Evolutionary conservation across 768 basidiomycete genomes (phyloP), one percentile per base, ranked within the genome.

Genomic region (Asterophora lycoperdoides): DNA sequence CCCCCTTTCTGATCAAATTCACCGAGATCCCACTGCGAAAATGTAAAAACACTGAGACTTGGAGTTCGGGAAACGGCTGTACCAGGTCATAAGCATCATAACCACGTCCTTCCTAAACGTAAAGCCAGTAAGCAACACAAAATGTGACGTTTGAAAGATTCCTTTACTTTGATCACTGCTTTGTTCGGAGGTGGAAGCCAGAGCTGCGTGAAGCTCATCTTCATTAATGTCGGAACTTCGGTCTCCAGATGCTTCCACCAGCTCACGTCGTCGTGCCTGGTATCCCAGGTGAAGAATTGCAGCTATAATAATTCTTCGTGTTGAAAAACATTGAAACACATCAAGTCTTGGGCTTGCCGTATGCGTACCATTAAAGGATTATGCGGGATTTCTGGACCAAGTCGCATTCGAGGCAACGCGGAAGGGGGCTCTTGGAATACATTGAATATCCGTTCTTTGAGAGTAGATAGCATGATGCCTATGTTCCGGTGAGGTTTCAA

Each of bases 71-170:
- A 28, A 20, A 41, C 15, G 17, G 29, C 61, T 71, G 46, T 66
- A 90, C 89, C 67, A 92, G 60, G 61, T 92, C 90, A 64, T 92
- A 92, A 1, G 86, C 89, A 62, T 92, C 89, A 56, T 92, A 92
- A 20, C 89, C 89, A 56, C 84, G 76, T 15, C 86, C 86, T 52
- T 67, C 63, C 89, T 90, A 54, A 29, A 23, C 57, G 26, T 40
- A 29, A 45, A 3, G 47, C 18, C 20, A 14, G n/a, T 32, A 18
- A 55, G 41, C 28, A 53, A 18, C 33, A 18, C 33, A 33, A 36
- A 20, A 39, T 19, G 40, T 10, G 14, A 8, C 33, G 1, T 33
- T 36, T 2, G 46, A 29, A 28, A 13, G 20, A 32, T 38, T 56
- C 35, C 17, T 56, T n/a, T 17, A 58, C 87, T 59, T 73, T 75